Evolutionary conservation across 2,329 filamentous ascomycete species (phyloP).

Genomic region (Hymenoscyphus repandus): DNA sequence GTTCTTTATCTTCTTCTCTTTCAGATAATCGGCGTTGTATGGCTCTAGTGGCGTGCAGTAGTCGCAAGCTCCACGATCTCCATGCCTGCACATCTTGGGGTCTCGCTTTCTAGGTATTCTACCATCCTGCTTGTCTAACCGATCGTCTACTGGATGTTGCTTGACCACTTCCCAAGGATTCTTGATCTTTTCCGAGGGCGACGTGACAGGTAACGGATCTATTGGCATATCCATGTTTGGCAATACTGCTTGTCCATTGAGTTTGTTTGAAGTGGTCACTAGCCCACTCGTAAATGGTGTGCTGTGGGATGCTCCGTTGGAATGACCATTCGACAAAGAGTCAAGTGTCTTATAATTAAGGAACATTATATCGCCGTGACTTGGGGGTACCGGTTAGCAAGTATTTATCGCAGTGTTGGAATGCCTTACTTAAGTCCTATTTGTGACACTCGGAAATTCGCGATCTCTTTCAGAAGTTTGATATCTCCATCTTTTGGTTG

Average conservation of each 20-base stretch:
- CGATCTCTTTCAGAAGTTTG: conserved; percentile 54
- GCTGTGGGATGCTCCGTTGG: conserved; percentile 38
- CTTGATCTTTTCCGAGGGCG: conserved; percentile 59
- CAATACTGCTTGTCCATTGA: conserved; percentile 73
- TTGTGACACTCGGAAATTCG: conserved; percentile 49
- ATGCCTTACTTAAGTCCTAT: conserved; percentile 53
- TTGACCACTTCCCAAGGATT: conserved; percentile 91
- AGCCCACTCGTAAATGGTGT: conserved; percentile 21
- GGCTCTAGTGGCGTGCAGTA: conserved; percentile 97
- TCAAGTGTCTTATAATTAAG: conserved; percentile 67
- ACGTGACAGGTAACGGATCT: conserved; percentile 48
- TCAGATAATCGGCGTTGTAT: conserved; percentile 81
- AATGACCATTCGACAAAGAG: conserved; percentile 37
- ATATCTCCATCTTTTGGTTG: conserved; percentile 52
- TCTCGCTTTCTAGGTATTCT: conserved; percentile 77
- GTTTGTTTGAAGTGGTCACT: conserved; percentile 52
- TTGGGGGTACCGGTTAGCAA: conserved; percentile 32
- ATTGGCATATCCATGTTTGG: conserved; percentile 63
- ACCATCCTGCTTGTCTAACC: conserved; percentile 79
- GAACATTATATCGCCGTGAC: conserved; percentile 89
- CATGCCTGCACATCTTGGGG: conserved; percentile 87
- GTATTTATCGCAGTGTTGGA: not conserved
- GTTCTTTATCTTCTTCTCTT: conserved; percentile 98
- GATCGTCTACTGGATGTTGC: conserved; percentile 83
- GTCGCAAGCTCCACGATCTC: conserved; percentile 97